phyloP scores from a whole-genome alignment of 805 yeast genomes.

The Wickerhamiella kazuoi region DNA sequence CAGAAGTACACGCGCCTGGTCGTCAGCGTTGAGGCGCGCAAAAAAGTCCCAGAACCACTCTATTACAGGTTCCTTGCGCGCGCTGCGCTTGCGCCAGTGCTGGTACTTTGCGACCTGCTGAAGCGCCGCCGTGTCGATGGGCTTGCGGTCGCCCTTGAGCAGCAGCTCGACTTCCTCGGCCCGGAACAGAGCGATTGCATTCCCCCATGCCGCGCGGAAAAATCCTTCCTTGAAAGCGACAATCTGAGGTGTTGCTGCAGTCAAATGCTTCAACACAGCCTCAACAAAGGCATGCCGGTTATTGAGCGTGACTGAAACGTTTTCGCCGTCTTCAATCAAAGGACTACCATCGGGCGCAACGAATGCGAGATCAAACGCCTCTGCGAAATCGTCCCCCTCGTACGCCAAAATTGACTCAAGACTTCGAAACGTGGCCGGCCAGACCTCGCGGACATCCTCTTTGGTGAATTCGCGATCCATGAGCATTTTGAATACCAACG shows the following conservation, averaged over 20 bases:
- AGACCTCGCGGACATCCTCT: constrained; percentile 48
- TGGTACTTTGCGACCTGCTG: constrained; percentile 55
- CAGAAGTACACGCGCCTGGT: constrained; percentile 45
- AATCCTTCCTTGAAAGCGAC: constrained; percentile 54
- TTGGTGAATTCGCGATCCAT: constrained; percentile 36
- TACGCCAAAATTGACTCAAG: constrained; percentile 31
- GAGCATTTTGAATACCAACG: constrained; percentile 57
- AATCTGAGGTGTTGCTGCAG: constrained; percentile 37
- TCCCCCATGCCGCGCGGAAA: constrained; percentile 56
- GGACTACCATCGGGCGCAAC: constrained; percentile 45
- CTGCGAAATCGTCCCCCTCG: constrained; percentile 28
- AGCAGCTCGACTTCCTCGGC: constrained; percentile 68
- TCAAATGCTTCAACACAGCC: constrained; percentile 40
- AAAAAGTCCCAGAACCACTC: constrained; percentile 82
- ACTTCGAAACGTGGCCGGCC: constrained; percentile 47
- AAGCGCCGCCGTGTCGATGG: constrained; percentile 47
- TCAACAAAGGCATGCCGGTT: constrained; percentile 47
- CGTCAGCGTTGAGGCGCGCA: constrained; percentile 24
- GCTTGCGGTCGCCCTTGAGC: constrained; percentile 59
- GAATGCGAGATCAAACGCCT: constrained; percentile 38
- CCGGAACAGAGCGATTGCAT: constrained; percentile 60
- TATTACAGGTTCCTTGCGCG: constrained; percentile 27
- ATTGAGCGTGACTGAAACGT: constrained; percentile 34
- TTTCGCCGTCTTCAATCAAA: constrained; percentile 41
- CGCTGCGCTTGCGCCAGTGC: constrained; percentile 33